A percentile compares a stretch with the other conserved stretches of the same genome.
Evolutionary conservation across 2,329 filamentous ascomycete genomes (phyloP).

Genomic region (Tolypocladium inflatum): DNA sequence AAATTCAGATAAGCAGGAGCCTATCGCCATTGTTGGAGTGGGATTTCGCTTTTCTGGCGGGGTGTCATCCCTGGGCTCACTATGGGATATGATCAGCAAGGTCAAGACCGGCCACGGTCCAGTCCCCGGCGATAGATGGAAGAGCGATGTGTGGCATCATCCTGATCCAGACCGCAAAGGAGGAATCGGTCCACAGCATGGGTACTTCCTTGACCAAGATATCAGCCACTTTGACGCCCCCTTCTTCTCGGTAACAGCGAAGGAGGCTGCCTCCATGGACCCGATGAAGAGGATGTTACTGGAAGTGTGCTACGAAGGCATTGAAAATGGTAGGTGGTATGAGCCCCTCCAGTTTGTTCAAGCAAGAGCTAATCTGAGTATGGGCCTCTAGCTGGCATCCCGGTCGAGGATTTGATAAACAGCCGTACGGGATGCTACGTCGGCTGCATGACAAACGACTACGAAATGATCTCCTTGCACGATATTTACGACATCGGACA

Average conservation of each 20-base stretch:
- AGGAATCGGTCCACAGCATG: constrained; percentile 5
- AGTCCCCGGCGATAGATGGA: constrained; percentile 17
- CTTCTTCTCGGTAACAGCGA: constrained; percentile 18
- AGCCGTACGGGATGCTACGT: constrained; percentile 16
- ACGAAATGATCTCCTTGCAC: constrained; percentile 6
- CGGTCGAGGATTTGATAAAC: constrained; percentile 13
- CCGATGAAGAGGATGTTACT: constrained; percentile 16
- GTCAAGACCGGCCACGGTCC: constrained; percentile 11
- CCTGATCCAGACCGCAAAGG: constrained; percentile 3
- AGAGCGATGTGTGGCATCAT: constrained; percentile 10
- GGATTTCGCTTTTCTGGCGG: constrained; percentile 19
- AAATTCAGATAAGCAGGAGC: constrained; percentile 1
- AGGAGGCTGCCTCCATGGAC: constrained; percentile 18
- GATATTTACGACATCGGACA: constrained; percentile 4
- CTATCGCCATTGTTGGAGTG: constrained; percentile 21
- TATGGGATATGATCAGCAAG: constrained; percentile 21
- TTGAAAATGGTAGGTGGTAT: constrained; percentile 13
- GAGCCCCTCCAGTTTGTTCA: too few relatives aligned
- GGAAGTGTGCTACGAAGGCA: constrained; percentile 16
- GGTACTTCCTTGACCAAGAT: constrained; percentile 15
- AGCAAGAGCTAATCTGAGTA: not conserved
- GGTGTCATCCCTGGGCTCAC: constrained; percentile 11
- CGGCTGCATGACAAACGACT: constrained; percentile 18
- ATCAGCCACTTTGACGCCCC: constrained; percentile 16
- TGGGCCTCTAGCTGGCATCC: not conserved